Conservation (phyloP, 208 protist species). For the Blastocrithidia nonstop region DNA sequence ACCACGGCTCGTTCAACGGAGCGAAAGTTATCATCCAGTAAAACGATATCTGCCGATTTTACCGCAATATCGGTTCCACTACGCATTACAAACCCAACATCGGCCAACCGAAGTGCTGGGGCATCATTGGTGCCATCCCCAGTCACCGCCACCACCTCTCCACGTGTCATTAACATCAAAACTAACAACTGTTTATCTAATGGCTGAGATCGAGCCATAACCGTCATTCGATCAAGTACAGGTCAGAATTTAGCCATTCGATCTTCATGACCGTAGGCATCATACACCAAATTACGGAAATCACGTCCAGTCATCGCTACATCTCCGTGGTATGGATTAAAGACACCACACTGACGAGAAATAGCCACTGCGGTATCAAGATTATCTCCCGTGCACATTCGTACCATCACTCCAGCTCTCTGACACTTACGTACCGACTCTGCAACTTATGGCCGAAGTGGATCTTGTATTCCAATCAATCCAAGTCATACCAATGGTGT, state of each 20-base stretch:
- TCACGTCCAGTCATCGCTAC: conserved; percentile 80
- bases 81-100: conserved; percentile 97
- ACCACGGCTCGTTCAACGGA: conserved; percentile 93
- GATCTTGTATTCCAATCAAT: conserved; percentile 92
- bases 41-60: conserved; percentile 82
- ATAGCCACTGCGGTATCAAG: conserved; percentile 89
- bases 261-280: conserved; percentile 54
- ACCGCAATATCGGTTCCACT: conserved; percentile 93
- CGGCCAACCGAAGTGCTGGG: conserved; percentile 89
- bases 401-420: conserved; percentile 86
- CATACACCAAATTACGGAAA: conserved; percentile 74
- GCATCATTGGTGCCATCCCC: conserved; percentile 97
- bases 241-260: conserved; percentile 59
- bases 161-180: conserved; percentile 58
- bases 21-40: conserved; percentile 98
- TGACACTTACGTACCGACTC: conserved; percentile 85
- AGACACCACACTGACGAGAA: conserved; percentile 86
- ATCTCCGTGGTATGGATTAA: conserved; percentile 29
- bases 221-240: conserved; percentile 55
- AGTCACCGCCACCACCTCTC: conserved; percentile 77
- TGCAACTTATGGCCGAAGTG: conserved; percentile 87
- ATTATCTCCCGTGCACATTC: conserved; percentile 95
- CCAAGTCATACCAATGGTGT: conserved; percentile 81
- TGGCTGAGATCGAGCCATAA: conserved; percentile 80
- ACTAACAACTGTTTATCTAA: conserved; percentile 85